phyloP scores from a whole-genome alignment of 2,329 filamentous ascomycete species.

The Chaetomium olivaceum region DNA sequence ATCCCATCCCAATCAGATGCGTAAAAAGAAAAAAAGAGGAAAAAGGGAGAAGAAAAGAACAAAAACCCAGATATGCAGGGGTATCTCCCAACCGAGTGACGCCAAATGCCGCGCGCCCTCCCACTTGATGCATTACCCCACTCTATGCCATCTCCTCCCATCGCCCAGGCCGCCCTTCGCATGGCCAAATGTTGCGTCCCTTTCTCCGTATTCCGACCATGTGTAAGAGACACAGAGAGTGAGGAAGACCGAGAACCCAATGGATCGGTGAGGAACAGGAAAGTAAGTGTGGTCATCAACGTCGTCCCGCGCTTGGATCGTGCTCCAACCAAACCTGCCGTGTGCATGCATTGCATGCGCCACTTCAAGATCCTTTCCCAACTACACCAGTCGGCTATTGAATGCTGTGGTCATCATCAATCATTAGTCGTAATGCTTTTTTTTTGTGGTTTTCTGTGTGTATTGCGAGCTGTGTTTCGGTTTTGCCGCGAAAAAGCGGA shows the following conservation, averaged over 20 bases:
- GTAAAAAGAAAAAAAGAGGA: not conserved
- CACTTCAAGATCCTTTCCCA: not conserved
- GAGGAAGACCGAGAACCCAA: not conserved
- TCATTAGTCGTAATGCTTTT: not conserved
- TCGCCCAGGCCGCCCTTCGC: not conserved
- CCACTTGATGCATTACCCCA: not conserved
- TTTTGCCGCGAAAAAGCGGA: not conserved
- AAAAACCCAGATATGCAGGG: constrained; percentile 5
- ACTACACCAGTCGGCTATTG: not conserved
- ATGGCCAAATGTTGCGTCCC: not conserved
- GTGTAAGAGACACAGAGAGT: constrained; percentile 5
- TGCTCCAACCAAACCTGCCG: not conserved
- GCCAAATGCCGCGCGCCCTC: constrained; percentile 1
- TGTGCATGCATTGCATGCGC: not conserved
- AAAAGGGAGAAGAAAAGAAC: not conserved
- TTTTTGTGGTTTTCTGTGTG: not conserved
- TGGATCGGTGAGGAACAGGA: not conserved
- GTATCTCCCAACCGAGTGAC: constrained; percentile 15
- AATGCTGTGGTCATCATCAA: constrained; percentile 3
- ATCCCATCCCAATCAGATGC: not conserved
- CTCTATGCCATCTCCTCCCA: not conserved
- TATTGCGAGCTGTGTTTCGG: not conserved
- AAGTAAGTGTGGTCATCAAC: not conserved
- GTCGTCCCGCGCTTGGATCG: not conserved
- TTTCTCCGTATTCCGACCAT: not conserved